These are phyloP conservation scores for Vaccinium myrtillus DNA, from an alignment of 148 eudicot species.

Conservation along the genomic window DNA sequence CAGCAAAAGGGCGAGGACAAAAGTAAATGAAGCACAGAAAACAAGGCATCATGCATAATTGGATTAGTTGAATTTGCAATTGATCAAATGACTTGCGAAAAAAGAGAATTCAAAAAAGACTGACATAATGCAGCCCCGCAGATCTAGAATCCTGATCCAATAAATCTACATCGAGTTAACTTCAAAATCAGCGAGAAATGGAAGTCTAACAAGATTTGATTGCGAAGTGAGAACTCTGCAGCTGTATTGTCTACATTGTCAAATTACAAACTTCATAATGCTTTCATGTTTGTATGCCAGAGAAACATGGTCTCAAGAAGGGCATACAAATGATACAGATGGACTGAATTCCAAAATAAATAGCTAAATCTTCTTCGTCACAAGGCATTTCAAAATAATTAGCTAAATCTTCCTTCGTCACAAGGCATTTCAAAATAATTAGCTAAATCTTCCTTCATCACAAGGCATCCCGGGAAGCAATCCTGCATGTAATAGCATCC, in stretches of 20 bases:
- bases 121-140: too few species aligned
- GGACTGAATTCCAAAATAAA: neutral
- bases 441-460: conserved; percentile 18
- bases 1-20: too few species aligned
- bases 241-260: neutral
- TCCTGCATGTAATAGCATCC: conserved; percentile 86
- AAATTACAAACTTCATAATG: neutral
- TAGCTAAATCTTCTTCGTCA: conserved; percentile 17
- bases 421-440: neutral
- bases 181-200: too few species aligned
- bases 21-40: too few species aligned
- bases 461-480: conserved; percentile 87
- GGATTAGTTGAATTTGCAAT: too few species aligned
- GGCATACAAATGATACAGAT: neutral
- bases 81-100: too few species aligned
- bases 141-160: too few species aligned
- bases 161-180: too few species aligned
- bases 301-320: neutral
- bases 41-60: too few species aligned
- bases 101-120: too few species aligned
- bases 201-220: neutral
- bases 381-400: conserved; percentile 41
- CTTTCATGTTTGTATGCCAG: neutral
- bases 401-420: too few species aligned
- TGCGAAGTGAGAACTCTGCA: neutral